These are phyloP conservation scores for Periconia sp. DNA, from an alignment of 2,329 filamentous ascomycete genomes.

Conservation along the genomic window DNA sequence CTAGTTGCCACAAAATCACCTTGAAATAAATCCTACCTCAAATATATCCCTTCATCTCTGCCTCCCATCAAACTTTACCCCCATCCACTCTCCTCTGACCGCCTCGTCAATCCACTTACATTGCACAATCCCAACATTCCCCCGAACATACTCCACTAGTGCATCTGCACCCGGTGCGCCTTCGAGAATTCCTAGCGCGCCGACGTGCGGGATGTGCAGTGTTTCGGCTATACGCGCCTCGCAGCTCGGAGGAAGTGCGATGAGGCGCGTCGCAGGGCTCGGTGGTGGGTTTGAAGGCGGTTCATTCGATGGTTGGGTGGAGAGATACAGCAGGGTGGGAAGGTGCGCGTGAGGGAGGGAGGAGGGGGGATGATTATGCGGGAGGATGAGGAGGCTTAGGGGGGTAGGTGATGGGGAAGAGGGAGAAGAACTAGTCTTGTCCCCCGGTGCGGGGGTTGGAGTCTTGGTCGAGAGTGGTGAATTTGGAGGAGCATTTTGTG, in stretches of 20 bases:
- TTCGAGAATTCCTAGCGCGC: constrained; percentile 65
- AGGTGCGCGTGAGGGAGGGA: constrained; percentile 43
- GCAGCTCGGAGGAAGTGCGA: constrained; percentile 67
- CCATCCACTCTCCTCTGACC: constrained; percentile 47
- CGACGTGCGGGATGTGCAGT: constrained; percentile 68
- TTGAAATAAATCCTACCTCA: too few relatives aligned
- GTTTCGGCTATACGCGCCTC: constrained; percentile 63
- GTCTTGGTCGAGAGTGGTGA: background rate
- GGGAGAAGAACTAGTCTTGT: too few relatives aligned
- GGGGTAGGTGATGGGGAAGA: too few relatives aligned
- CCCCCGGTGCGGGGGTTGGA: too few relatives aligned
- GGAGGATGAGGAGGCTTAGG: constrained; percentile 37
- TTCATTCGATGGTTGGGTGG: constrained; percentile 6
- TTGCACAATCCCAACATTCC: constrained; percentile 59
- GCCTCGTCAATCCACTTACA: constrained; percentile 64
- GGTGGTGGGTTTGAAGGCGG: background rate
- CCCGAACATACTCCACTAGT: constrained; percentile 62
- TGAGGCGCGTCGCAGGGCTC: constrained; percentile 54
- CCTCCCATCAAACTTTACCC: constrained; percentile 50
- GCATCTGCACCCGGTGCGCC: constrained; percentile 64
- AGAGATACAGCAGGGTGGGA: constrained; percentile 38
- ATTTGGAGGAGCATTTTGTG: constrained; percentile 22
- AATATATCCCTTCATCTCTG: background rate
- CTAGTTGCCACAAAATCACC: too few relatives aligned
- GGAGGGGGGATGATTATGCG: constrained; percentile 37